phyloP scores from a whole-genome alignment of 2,329 filamentous ascomycete species.

The Colletotrichum somersetense region DNA sequence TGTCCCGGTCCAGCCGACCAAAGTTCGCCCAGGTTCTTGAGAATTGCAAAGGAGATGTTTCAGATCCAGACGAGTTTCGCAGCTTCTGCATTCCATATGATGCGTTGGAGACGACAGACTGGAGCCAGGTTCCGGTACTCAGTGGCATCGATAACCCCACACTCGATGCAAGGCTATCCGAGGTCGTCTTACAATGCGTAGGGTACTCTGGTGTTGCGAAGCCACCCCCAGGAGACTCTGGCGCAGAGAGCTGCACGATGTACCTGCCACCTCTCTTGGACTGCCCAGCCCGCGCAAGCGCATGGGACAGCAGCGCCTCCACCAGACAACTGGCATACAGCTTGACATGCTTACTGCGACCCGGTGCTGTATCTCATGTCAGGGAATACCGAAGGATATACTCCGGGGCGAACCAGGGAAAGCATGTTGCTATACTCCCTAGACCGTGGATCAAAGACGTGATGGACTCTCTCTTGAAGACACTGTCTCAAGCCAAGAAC shows the following conservation, averaged over 20 bases:
- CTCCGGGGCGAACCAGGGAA: constrained; percentile 34
- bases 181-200: constrained; percentile 52
- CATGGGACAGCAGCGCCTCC: constrained; percentile 66
- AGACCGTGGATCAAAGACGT: constrained; percentile 26
- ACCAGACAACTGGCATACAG: constrained; percentile 69
- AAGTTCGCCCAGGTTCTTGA: constrained; percentile 42
- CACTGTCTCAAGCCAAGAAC: constrained; percentile 45
- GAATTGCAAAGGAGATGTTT: constrained; percentile 25
- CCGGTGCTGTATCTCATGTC: constrained; percentile 43
- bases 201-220: constrained; percentile 52
- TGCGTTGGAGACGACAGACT: constrained; percentile 32
- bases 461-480: constrained; percentile 35
- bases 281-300: constrained; percentile 64
- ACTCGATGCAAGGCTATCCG: constrained; percentile 56
- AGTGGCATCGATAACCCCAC: constrained; percentile 10
- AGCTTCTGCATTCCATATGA: constrained; percentile 52
- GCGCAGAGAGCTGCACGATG: constrained; percentile 55
- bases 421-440: constrained; percentile 29
- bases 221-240: constrained; percentile 44
- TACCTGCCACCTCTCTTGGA: constrained; percentile 77
- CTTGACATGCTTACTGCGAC: constrained; percentile 46
- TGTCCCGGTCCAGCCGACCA: constrained; percentile 47
- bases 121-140: constrained; percentile 28
- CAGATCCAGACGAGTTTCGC: constrained; percentile 45
- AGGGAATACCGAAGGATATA: constrained; percentile 55